phyloP scores from a whole-genome alignment of 2,329 filamentous ascomycete species.

The Curvularia hawaiiensis region DNA sequence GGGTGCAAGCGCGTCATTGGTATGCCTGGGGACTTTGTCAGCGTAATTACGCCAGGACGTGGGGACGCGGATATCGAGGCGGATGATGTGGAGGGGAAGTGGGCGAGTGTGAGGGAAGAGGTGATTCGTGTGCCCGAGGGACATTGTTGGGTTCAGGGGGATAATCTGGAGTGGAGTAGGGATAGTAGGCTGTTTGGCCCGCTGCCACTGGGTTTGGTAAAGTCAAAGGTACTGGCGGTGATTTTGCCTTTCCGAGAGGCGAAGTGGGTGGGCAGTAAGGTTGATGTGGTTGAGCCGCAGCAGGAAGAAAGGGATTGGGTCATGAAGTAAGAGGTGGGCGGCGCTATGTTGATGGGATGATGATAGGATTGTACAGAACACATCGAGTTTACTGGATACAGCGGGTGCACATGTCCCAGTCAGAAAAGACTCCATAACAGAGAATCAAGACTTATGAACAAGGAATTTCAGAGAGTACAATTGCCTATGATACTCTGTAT shows the following conservation, averaged over 20 bases:
- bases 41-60: constrained; percentile 64
- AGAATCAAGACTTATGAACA: background rate
- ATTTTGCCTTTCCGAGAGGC: constrained; percentile 28
- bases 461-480: background rate
- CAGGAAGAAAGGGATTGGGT: constrained; percentile 21
- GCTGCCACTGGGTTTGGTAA: constrained; percentile 81
- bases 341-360: background rate
- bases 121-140: constrained; percentile 85
- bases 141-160: constrained; percentile 89
- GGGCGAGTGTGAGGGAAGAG: constrained; percentile 36
- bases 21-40: constrained; percentile 70
- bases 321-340: background rate
- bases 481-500: background rate
- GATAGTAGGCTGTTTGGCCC: constrained; percentile 90
- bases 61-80: constrained; percentile 32
- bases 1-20: constrained; percentile 77
- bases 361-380: background rate
- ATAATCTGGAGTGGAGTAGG: constrained; percentile 81
- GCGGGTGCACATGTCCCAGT: background rate
- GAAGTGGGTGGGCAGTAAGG: constrained; percentile 33
- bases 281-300: constrained; percentile 20
- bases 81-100: constrained; percentile 31
- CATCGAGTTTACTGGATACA: background rate
- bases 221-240: constrained; percentile 73
- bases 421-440: background rate